Conservation (phyloP, 805 yeast species). For the Metahyphopichia silvanorum region DNA sequence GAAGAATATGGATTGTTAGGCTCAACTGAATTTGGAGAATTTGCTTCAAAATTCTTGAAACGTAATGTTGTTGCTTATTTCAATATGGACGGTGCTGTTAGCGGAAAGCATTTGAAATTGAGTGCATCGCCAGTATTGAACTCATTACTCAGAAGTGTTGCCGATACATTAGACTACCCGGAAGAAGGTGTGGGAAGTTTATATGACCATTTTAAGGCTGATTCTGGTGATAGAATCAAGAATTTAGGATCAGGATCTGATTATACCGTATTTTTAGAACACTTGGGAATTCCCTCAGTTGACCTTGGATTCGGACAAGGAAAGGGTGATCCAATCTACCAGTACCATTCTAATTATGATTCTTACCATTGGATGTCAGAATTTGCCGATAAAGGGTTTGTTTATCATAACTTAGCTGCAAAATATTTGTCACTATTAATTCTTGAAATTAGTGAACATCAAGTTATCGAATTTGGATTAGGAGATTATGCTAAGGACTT, state of each 20-base stretch:
- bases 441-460: constrained; percentile 46
- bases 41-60: constrained; percentile 35
- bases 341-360: constrained; percentile 74
- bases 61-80: constrained; percentile 48
- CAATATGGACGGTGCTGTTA: constrained; percentile 50
- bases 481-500: constrained; percentile 39
- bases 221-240: constrained; percentile 34
- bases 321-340: constrained; percentile 57
- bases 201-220: constrained; percentile 44
- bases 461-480: constrained; percentile 41
- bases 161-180: constrained; percentile 44
- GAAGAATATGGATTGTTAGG: constrained; percentile 53
- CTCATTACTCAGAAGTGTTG: constrained; percentile 40
- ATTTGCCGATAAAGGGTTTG: constrained; percentile 61
- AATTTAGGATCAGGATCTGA: constrained; percentile 72
- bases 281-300: constrained; percentile 57
- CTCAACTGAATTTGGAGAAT: constrained; percentile 56
- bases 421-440: constrained; percentile 51
- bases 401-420: constrained; percentile 53
- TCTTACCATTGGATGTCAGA: constrained; percentile 68
- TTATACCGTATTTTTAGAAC: constrained; percentile 58
- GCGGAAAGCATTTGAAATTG: constrained; percentile 48
- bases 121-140: constrained; percentile 58
- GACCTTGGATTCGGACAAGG: constrained; percentile 53
- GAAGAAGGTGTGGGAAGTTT: constrained; percentile 39